Conservation (phyloP, 768 basidiomycete genomes). For the Calocera cornea region DNA sequence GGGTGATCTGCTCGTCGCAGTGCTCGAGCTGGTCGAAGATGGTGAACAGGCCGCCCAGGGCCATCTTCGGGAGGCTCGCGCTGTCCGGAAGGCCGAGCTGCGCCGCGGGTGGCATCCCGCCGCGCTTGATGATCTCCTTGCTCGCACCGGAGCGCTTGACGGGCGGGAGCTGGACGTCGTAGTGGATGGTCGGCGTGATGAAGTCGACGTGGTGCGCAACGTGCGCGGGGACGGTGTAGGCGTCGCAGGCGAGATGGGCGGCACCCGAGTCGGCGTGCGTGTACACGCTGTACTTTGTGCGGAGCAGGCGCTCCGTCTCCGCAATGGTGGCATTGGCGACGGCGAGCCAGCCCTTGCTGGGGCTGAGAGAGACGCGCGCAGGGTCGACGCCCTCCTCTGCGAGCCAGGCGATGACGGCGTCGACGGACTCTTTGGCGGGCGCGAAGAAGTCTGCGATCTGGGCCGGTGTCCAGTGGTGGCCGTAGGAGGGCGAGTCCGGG, state of each 20-base stretch:
- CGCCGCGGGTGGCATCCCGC: neutral
- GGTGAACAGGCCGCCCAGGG: neutral
- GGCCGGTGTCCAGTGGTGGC: slow-evolving; percentile 26
- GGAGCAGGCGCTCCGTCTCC: slow-evolving; percentile 13
- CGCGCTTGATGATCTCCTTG: neutral
- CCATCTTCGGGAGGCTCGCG: neutral
- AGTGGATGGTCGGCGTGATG: slow-evolving; percentile 12
- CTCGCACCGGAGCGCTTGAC: neutral
- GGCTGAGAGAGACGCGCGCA: slow-evolving; percentile 29
- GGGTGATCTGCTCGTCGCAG: slow-evolving; percentile 7
- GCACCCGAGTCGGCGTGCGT: slow-evolving; percentile 6
- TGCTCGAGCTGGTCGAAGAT: slow-evolving; percentile 6
- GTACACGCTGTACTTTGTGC: slow-evolving; percentile 13
- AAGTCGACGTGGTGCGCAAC: slow-evolving; percentile 11
- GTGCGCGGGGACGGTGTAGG: slow-evolving; percentile 7
- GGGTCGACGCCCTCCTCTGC: slow-evolving; percentile 25
- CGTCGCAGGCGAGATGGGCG: slow-evolving; percentile 3
- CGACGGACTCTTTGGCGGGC: slow-evolving; percentile 28
- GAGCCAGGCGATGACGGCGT: slow-evolving; percentile 32
- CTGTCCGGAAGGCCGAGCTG: neutral
- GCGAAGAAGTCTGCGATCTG: slow-evolving; percentile 30
- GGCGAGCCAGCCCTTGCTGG: slow-evolving; percentile 16
- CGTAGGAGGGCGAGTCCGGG: slow-evolving; percentile 27
- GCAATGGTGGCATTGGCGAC: slow-evolving; percentile 15
- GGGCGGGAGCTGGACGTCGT: slow-evolving; percentile 6